Evolutionary conservation across 495 filamentous ascomycete species (phyloP).

Genomic region (Tuber magnatum): DNA sequence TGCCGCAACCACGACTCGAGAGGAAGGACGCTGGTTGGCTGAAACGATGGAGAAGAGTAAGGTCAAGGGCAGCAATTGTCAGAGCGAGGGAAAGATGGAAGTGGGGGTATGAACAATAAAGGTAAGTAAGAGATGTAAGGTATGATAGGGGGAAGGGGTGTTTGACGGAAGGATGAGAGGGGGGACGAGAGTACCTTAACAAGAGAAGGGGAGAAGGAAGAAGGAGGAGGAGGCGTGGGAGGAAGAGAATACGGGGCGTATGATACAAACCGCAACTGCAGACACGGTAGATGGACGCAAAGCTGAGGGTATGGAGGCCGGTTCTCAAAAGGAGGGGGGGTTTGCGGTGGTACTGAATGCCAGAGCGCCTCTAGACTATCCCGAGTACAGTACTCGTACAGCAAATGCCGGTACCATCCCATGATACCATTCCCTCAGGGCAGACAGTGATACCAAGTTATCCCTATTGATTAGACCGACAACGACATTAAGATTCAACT

Average conservation of each 20-base stretch:
- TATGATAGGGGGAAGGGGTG: background rate
- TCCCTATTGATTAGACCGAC: background rate
- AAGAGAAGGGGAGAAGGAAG: background rate
- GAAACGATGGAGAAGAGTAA: background rate
- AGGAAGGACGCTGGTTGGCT: background rate
- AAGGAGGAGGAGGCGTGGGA: background rate
- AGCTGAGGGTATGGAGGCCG: background rate
- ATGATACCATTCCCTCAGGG: background rate
- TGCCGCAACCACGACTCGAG: constrained; percentile 4
- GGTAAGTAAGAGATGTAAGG: background rate
- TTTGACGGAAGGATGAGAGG: background rate
- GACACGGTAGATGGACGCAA: background rate
- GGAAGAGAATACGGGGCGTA: background rate
- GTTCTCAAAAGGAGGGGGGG: background rate
- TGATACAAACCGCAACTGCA: background rate
- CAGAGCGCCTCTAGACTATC: background rate
- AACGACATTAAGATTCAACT: background rate
- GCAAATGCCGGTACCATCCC: no score
- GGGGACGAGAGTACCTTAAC: background rate
- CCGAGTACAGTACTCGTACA: background rate
- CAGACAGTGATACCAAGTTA: background rate
- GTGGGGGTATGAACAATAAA: background rate
- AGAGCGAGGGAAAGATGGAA: background rate
- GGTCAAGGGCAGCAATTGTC: background rate
- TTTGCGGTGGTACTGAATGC: background rate